Base-by-base conservation (phyloP, 2,329 filamentous ascomycete genomes). In the Calonectria pseudoreteaudii region DNA sequence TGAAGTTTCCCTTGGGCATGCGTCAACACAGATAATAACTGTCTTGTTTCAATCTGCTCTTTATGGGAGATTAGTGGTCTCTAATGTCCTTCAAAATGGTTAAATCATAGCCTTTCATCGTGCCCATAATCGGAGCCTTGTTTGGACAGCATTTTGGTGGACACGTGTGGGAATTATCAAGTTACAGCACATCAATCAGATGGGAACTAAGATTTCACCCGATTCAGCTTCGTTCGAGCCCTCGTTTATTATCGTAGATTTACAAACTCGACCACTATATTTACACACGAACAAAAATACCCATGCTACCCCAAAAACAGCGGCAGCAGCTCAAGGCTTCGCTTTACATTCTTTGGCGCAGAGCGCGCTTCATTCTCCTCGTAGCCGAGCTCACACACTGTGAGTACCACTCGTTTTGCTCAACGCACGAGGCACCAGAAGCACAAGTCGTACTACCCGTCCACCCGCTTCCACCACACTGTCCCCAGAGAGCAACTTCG, bases 331-430 rank as follows among this genome's bases (percentile, higher is more conserved):
- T 44, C 66, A n/a, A 18, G 28, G 28, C 26, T n/a, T 23, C 38
- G 7, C 20, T 36, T 23, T 60, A 56, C 23, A 53, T 36, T 34
- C 44, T 47, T 34, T 68, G 64, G 11, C 73, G 68, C n/a, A 73
- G 52, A 3, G 28, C 70, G 18, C 73, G 62, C 58, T 69, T 76
- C 13, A 36, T 34, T n/a, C 70, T 50, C 7, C 74, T 58, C 2
- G 67, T 36, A 20, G 75, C 47, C 9, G 68, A 75, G 71, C 73
- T 56, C 2, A 74, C 52, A 49, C 81, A 82, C 75, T 82, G 81
- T 4, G 76, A 81, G 77, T 82, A 82, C 76, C 78, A 81, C 34
- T 82, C 76, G 66, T 81, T 82, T 49, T 75, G 73, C 47, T 72
- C 74, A 31, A 76, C 75, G 66, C 81, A 82, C 7, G 75, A 77